Evolutionary conservation across 768 basidiomycete genomes (phyloP).

Genomic region (Lyophyllum semitale): DNA sequence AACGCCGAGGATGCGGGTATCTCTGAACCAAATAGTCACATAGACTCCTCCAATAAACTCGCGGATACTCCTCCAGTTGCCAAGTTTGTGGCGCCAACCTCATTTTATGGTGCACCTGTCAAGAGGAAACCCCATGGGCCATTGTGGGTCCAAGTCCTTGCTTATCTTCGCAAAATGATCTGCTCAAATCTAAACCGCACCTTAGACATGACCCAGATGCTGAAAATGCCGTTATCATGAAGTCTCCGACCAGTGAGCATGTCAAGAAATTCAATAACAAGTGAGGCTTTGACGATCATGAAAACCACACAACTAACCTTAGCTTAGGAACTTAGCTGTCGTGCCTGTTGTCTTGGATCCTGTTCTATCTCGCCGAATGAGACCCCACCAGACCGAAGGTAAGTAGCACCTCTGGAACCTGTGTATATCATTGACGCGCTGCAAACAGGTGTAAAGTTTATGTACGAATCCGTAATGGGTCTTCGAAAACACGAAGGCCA

Average conservation of each 20-base stretch:
- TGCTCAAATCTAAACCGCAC: background rate
- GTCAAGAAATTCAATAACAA: constrained; percentile 69
- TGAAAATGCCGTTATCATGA: constrained; percentile 86
- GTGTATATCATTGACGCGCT: background rate
- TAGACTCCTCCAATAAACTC: constrained; percentile 6
- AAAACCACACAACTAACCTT: background rate
- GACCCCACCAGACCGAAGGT: constrained; percentile 93
- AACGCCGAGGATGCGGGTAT: constrained; percentile 14
- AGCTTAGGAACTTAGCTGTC: constrained; percentile 56
- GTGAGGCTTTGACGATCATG: constrained; percentile 36
- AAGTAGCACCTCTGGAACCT: constrained; percentile 1
- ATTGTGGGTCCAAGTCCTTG: constrained; percentile 37
- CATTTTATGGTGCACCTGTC: constrained; percentile 58
- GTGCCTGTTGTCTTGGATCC: constrained; percentile 92
- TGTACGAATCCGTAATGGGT: constrained; percentile 97
- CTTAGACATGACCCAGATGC: constrained; percentile 75
- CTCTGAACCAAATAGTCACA: background rate
- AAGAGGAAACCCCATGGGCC: constrained; percentile 42
- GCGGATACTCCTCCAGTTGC: constrained; percentile 7
- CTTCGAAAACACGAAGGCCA: constrained; percentile 87
- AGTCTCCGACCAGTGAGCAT: constrained; percentile 68
- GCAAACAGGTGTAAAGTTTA: constrained; percentile 70
- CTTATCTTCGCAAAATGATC: too few species aligned
- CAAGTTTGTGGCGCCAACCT: constrained; percentile 53
- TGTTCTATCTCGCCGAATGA: constrained; percentile 68